Evolutionary conservation across 768 basidiomycete genomes (phyloP).

Genomic region (Suillus spraguei): DNA sequence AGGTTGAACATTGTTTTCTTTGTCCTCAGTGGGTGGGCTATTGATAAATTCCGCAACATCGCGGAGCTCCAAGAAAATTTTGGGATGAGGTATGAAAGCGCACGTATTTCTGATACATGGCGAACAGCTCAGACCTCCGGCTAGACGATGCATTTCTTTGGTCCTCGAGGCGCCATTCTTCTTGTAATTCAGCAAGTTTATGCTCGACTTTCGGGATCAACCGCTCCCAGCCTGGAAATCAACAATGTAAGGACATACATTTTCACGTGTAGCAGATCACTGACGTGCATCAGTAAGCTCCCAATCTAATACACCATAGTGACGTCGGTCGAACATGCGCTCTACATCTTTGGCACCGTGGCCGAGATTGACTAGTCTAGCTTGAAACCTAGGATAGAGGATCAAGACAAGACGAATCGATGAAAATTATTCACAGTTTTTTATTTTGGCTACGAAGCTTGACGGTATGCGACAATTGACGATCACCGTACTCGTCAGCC

Average conservation of each 20-base stretch:
- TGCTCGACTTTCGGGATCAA: conserved; percentile 1
- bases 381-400: background rate
- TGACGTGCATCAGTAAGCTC: conserved; percentile 8
- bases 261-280: background rate
- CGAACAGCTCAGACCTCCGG: background rate
- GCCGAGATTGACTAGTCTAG: background rate
- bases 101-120: background rate
- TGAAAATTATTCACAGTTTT: background rate
- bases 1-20: background rate
- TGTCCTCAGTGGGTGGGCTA: background rate
- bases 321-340: background rate
- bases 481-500: background rate
- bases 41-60: conserved; percentile 4
- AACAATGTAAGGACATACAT: too few species aligned
- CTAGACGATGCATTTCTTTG: background rate
- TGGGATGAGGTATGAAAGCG: background rate
- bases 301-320: background rate
- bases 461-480: background rate
- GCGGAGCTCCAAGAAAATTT: background rate
- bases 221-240: conserved; percentile 5
- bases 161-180: background rate
- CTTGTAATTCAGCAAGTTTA: conserved; percentile 1
- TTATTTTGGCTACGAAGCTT: background rate
- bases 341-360: background rate
- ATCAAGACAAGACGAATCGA: background rate